Evolutionary conservation across 495 filamentous ascomycete species (phyloP).

Genomic region (Talaromyces nanjingensis): DNA sequence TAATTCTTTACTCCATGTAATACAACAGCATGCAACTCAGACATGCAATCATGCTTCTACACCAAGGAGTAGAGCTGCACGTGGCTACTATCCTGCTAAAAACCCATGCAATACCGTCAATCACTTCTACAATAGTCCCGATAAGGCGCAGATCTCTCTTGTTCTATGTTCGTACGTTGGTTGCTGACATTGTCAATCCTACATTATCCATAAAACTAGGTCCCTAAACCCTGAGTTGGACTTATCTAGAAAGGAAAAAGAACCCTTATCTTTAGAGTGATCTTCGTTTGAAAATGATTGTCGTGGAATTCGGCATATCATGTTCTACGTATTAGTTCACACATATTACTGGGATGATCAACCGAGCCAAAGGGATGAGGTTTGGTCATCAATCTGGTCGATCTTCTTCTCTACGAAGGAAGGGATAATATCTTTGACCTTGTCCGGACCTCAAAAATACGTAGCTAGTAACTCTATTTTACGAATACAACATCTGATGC

Average conservation of each 20-base stretch:
- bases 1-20: no score
- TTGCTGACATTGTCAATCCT: background rate
- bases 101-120: background rate
- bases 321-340: no score
- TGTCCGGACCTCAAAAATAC: background rate
- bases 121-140: background rate
- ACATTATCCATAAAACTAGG: background rate
- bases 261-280: background rate
- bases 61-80: background rate
- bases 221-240: background rate
- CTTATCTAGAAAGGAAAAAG: background rate
- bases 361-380: background rate
- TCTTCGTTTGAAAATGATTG: background rate
- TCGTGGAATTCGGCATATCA: no score
- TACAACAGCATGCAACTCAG: no score
- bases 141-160: background rate
- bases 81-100: background rate
- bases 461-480: background rate
- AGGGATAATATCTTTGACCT: background rate
- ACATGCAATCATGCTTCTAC: background rate
- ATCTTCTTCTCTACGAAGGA: background rate
- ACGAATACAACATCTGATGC: background rate
- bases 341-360: background rate
- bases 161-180: background rate
- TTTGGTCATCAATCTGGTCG: background rate